phyloP scores from a whole-genome alignment of 345 rosid species.

The Carallia brachiata region DNA sequence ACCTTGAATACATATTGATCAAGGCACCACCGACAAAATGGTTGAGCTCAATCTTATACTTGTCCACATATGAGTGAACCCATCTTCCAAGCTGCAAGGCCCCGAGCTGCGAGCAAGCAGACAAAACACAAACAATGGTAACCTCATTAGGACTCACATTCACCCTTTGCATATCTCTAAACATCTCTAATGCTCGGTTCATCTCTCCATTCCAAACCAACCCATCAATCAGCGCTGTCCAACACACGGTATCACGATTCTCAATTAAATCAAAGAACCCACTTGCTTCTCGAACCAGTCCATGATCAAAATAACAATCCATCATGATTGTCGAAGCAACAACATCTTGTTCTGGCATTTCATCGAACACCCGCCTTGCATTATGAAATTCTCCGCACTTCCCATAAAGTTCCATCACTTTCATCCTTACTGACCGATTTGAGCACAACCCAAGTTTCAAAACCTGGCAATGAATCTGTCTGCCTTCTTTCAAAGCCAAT shows the following conservation, averaged over 20 bases:
- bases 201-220: conserved; percentile 52
- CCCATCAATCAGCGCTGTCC: conserved; percentile 76
- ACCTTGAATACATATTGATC: conserved; percentile 58
- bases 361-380: conserved; percentile 49
- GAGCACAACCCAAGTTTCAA: conserved; percentile 51
- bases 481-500: conserved; percentile 33
- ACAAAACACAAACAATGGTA: conserved; percentile 55
- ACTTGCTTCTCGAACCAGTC: conserved; percentile 40
- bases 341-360: conserved; percentile 55
- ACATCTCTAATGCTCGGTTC: conserved; percentile 55
- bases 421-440: conserved; percentile 43
- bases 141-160: conserved; percentile 47
- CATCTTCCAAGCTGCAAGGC: conserved; percentile 64
- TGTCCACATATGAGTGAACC: conserved; percentile 52
- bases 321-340: conserved; percentile 52
- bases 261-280: conserved; percentile 36
- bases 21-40: conserved; percentile 57
- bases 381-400: conserved; percentile 35
- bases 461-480: conserved; percentile 52
- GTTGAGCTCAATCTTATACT: conserved; percentile 39
- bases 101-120: conserved; percentile 59
- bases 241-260: conserved; percentile 56
- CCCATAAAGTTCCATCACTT: conserved; percentile 46
- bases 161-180: conserved; percentile 57
- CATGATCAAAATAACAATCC: conserved; percentile 41